Evolutionary conservation across 352 stramenopile species (phyloP), one percentile per base, ranked within the genome.

Genomic region (Phytophthora lateralis): DNA sequence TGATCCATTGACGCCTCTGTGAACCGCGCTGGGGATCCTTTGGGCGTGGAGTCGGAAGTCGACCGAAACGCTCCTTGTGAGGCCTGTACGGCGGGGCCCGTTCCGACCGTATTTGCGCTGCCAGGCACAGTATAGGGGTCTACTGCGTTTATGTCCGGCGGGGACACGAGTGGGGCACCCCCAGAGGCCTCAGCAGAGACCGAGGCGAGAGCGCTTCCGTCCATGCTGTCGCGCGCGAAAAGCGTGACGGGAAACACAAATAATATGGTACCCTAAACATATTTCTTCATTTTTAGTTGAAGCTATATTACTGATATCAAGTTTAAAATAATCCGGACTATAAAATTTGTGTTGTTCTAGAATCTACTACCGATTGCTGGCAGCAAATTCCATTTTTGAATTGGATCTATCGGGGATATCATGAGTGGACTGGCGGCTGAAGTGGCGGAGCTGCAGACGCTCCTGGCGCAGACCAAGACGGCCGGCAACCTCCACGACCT

Each of bases 401-500:
- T 65, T 27, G 38, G 29, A 71, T 61, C 38, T 37, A 24, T 21
- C 7, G 21, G 41, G 63, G 39, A 81, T 73, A 66, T 69, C 26
- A 30, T 30, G 44, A 37, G 44, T 14, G 34, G 49, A 9, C 30
- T 91, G 4, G 48, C 43, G 34, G 71, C 73, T 21, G 87, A 95
- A 55, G 73, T 94, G 26, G 48, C 63, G 0, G 87, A 95, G 75
- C 72, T 95, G 50, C 61, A 89, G 73, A 52, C 71, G 61, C 66
- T 95, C 18, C 66, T 95, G 39, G 52, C 58, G 51, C 73, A 78
- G 38, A 62, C 63, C 18, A 85, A 87, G 65, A 82, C 75, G 15
- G 41, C 41, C 9, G 85, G 85, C 38, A 90, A 93, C 47, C 63
- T 71, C 41, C 70, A 73, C 38, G 87, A 96, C 54, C 66, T 95